Base-by-base conservation (phyloP, 1,284 basidiomycete genomes). In the Vanrija humicola region DNA sequence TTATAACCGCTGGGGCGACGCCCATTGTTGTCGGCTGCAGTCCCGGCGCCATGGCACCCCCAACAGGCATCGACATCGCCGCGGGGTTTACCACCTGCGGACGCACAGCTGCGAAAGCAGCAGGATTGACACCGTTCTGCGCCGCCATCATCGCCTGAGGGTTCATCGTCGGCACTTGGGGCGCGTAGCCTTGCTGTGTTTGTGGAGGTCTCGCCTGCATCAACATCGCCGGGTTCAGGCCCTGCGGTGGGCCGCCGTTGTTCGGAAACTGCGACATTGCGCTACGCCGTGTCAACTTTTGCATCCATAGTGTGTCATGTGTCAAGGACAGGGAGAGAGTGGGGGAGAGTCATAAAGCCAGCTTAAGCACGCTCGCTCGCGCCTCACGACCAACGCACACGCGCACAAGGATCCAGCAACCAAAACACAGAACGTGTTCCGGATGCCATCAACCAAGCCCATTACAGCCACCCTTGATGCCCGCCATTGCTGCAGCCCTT, bases 311-410 rank as follows among this genome's bases (percentile, higher is more conserved):
- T 45, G 25, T 45, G 46, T 45, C n/a, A 28, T n/a, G 28, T 48
- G 26, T 50, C 26, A 50, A 21, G 26, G 25, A 38, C 15, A 14
- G 19, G n/a, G 48, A 26, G 3, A 12, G 43, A 38, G 48, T n/a
- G 42, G 23, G n/a, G 26, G 38, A 39, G 64, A 59, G 67, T 75
- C 73, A 75, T 75, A 75, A 70, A 74, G 72, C 72, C 68, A 66
- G 50, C 45, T 55, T 73, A 75, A 74, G 67, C 72, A 70, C 61
- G 51, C 61, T 59, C 55, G 46, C 55, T 53, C 55, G 51, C 58
- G 45, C 44, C 56, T 61, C 64, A 43, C 69, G 50, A 58, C 58
- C 48, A 40, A 29, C 52, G 42, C 47, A 50, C 50, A 50, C 57
- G 61, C 56, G 60, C 70, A 70, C 64, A 60, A 50, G 47, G 58